phyloP scores from a whole-genome alignment of 2,329 filamentous ascomycete species.

The Aaosphaeria arxii region DNA sequence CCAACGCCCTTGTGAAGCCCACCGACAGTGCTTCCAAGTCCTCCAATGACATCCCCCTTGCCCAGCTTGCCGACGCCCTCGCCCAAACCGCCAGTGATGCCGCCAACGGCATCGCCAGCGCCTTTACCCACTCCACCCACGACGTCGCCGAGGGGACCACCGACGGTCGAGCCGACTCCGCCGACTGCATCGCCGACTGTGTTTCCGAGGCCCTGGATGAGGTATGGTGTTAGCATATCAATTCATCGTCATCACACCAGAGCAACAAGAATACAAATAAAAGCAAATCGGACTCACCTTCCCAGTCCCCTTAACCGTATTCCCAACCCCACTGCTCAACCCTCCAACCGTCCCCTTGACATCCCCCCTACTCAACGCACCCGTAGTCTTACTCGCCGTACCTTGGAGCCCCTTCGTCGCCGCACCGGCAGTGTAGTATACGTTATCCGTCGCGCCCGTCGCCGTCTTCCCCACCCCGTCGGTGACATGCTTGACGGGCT shows the following conservation, averaged over 20 bases:
- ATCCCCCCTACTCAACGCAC: constrained; percentile 43
- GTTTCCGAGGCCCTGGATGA: constrained; percentile 22
- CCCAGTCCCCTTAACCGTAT: constrained; percentile 34
- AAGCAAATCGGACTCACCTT: constrained; percentile 14
- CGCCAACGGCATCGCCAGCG: constrained; percentile 39
- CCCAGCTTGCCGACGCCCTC: constrained; percentile 46
- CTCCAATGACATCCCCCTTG: constrained; percentile 44
- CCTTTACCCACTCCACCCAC: constrained; percentile 44
- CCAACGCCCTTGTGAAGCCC: constrained; percentile 39
- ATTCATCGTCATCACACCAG: not conserved
- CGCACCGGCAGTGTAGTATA: constrained; percentile 40
- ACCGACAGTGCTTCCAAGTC: constrained; percentile 40
- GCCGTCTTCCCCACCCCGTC: constrained; percentile 42
- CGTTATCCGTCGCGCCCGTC: constrained; percentile 37
- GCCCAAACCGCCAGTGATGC: constrained; percentile 42
- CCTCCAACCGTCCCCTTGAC: constrained; percentile 38
- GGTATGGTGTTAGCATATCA: too few relatives aligned
- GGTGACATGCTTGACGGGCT: constrained; percentile 40
- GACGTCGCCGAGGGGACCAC: constrained; percentile 39
- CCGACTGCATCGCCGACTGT: constrained; percentile 39
- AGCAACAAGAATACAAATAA: not conserved
- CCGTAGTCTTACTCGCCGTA: constrained; percentile 44
- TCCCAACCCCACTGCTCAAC: constrained; percentile 37
- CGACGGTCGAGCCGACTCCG: constrained; percentile 35
- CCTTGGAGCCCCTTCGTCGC: constrained; percentile 42